Evolutionary conservation across 164 flowering plant species (phyloP), one percentile per base, ranked within the genome.

Genomic region (Liriodendron chinense): DNA sequence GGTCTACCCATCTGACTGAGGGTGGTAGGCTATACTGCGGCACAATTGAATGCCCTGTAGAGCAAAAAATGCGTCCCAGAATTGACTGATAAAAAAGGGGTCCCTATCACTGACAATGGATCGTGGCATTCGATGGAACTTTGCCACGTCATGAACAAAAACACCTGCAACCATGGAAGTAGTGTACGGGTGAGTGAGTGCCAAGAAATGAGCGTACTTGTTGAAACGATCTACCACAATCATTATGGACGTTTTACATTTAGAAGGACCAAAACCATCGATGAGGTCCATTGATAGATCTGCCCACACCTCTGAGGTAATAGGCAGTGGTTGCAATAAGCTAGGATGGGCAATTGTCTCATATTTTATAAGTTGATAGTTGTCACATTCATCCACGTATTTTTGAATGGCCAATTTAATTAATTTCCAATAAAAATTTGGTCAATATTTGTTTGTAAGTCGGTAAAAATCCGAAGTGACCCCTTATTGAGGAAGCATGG

Each of bases 231-330:
- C 71, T 34, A 68, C 47, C 12, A 1, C 71, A 21, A 67, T 65
- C 12, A 77, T 9, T 9, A 77, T 72, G 0, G 23, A 9, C 1
- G 21, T 21, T 23, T 43, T 56, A 5, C 43, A 0, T 0, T 53
- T 1, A 0, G 68, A 72, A 16, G 18, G 4, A 16, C 67, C 67
- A 49, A 73, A 25, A 0, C 62, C 48, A 12, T 68, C 73, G 18
- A 77, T 68, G 53, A 72, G 72, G 21, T 73, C 72, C 23, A 77
- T 43, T 1, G 72, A 50, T 9, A 59, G 22, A 9, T 68, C 72
- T 1, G 8, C 8, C 68, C 80, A 72, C 0, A 56, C 23, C 13
- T 69, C 25, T 0, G 43, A 7, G 1, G 73, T 68, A 61, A 77
- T 73, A 0, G 68, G 69, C n/a, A 59, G 65, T 0, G 80, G 73